Evolutionary conservation across 1,139 yeast genomes (phyloP).

Genomic region (Waltiozyma sp.): DNA sequence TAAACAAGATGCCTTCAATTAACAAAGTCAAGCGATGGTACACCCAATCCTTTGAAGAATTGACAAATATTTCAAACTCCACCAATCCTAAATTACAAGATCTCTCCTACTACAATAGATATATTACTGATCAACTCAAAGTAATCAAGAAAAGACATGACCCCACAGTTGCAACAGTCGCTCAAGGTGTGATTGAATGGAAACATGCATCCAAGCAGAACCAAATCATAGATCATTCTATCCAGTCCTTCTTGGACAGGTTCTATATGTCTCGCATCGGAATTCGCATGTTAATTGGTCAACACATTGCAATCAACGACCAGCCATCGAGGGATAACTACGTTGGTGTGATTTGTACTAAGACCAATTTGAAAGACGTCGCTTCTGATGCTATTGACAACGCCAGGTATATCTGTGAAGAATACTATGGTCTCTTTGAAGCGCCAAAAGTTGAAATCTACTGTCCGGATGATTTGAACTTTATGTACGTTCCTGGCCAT

Average conservation of each 20-base stretch:
- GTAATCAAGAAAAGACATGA: slow-evolving; percentile 78
- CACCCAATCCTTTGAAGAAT: slow-evolving; percentile 81
- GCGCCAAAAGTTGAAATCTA: slow-evolving; percentile 73
- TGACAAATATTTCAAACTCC: slow-evolving; percentile 27
- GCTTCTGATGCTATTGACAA: slow-evolving; percentile 82
- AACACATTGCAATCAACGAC: slow-evolving; percentile 69
- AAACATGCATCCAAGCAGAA: slow-evolving; percentile 38
- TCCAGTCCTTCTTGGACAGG: slow-evolving; percentile 70
- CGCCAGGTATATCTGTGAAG: slow-evolving; percentile 80
- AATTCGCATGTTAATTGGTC: slow-evolving; percentile 82
- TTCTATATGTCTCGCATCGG: slow-evolving; percentile 86
- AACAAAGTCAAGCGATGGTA: slow-evolving; percentile 79
- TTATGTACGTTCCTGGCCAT: slow-evolving; percentile 89
- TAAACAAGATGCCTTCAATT: slow-evolving; percentile 65
- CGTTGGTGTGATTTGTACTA: slow-evolving; percentile 79
- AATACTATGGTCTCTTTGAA: slow-evolving; percentile 72
- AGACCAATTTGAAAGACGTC: slow-evolving; percentile 67
- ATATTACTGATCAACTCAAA: slow-evolving; percentile 54
- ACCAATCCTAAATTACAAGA: not conserved
- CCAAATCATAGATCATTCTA: slow-evolving; percentile 44
- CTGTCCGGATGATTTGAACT: slow-evolving; percentile 35
- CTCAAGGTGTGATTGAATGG: slow-evolving; percentile 91
- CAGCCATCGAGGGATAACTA: slow-evolving; percentile 52
- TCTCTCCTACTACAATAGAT: slow-evolving; percentile 37
- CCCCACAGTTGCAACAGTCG: slow-evolving; percentile 88